Conservation (phyloP, 2,329 filamentous ascomycete genomes). For the Scedosporium minutisporum region DNA sequence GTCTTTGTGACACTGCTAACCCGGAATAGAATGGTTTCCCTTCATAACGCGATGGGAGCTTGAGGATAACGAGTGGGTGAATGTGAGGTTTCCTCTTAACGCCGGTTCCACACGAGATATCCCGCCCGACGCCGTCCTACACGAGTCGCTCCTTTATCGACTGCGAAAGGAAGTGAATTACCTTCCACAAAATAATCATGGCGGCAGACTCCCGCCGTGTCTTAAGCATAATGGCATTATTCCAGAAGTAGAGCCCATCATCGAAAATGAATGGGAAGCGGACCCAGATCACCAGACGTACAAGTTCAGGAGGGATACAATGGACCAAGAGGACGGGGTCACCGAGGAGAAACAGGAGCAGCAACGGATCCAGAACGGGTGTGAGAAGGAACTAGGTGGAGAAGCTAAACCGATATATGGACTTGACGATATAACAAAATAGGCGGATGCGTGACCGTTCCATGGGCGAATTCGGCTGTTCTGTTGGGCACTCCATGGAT, state of each 20-base stretch:
- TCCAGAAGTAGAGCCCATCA: neutral
- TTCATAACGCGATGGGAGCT: constrained; percentile 31
- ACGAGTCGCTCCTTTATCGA: constrained; percentile 26
- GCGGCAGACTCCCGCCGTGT: constrained; percentile 19
- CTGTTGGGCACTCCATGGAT: too few species aligned
- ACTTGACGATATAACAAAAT: too few species aligned
- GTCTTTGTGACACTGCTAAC: neutral
- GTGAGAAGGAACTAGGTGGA: neutral
- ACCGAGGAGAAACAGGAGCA: neutral
- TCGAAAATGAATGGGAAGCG: neutral
- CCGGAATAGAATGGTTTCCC: constrained; percentile 25
- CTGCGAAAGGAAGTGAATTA: constrained; percentile 20
- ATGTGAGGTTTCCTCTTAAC: constrained; percentile 28
- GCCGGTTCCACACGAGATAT: constrained; percentile 26
- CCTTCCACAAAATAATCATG: constrained; percentile 23
- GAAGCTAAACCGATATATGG: neutral
- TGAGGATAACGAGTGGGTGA: constrained; percentile 19
- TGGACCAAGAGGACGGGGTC: neutral
- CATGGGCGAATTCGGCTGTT: too few species aligned
- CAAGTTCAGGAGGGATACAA: neutral
- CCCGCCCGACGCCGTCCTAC: constrained; percentile 27
- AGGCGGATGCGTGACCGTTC: too few species aligned
- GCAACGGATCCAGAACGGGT: neutral
- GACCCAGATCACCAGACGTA: constrained; percentile 5
- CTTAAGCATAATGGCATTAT: constrained; percentile 15